These are phyloP conservation scores for Diphasiastrum complanatum DNA, from an alignment of 83 land plant genomes.

Conservation along the genomic window DNA sequence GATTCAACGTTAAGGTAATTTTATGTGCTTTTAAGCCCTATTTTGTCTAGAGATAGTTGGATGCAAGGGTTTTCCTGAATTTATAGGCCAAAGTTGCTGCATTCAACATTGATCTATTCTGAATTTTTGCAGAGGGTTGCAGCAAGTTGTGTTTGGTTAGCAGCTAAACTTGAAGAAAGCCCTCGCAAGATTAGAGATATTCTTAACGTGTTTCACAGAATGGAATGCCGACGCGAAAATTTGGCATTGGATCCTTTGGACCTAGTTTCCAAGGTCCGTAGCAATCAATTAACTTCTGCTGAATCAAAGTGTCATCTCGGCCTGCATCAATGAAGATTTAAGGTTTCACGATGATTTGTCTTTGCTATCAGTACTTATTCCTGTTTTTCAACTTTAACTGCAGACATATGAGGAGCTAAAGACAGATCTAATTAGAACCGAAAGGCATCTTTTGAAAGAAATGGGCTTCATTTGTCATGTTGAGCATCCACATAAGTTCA, in stretches of 20 bases:
- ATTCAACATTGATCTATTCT: background rate
- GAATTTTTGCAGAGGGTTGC: slow-evolving; percentile 67
- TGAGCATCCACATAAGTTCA: slow-evolving; percentile 94
- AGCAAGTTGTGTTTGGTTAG: slow-evolving; percentile 85
- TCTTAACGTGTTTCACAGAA: slow-evolving; percentile 71
- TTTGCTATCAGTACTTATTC: background rate
- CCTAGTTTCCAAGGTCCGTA: slow-evolving; percentile 41
- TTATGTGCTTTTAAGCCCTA: background rate
- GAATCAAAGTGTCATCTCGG: background rate
- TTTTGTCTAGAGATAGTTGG: background rate
- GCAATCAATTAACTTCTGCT: background rate
- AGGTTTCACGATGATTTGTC: too few species aligned
- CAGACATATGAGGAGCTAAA: slow-evolving; percentile 86
- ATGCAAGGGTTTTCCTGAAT: background rate
- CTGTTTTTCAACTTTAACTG: slow-evolving; percentile 2
- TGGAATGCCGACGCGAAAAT: slow-evolving; percentile 76
- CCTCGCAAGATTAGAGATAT: slow-evolving; percentile 69
- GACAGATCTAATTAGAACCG: slow-evolving; percentile 71
- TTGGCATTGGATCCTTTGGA: slow-evolving; percentile 57
- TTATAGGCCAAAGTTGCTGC: background rate
- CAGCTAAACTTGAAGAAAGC: slow-evolving; percentile 84
- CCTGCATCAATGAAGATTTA: background rate
- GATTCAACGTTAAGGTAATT: slow-evolving; percentile 89
- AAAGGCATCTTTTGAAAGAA: slow-evolving; percentile 87
- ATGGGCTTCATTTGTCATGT: slow-evolving; percentile 98